Conservation (phyloP, 192 early-diverging fungal species). For the Podila epicladia region DNA sequence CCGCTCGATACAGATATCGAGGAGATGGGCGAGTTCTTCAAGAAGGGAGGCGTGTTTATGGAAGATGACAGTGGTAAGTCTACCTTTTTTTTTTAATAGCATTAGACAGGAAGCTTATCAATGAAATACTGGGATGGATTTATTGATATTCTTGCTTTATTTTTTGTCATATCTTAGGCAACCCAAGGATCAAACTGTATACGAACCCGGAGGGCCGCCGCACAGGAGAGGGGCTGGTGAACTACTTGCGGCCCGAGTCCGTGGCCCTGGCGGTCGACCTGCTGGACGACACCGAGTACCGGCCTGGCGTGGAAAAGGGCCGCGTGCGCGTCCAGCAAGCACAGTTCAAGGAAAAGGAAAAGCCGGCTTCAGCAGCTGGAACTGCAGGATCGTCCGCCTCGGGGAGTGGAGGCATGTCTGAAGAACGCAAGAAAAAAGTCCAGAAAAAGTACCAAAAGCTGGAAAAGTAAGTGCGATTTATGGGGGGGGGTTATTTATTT, state of each 20-base stretch:
- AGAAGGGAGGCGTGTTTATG: conserved; percentile 85
- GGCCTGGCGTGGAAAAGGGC: conserved; percentile 64
- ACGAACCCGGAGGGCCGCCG: conserved; percentile 67
- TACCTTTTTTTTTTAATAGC: too few species aligned
- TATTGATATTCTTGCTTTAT: neutral
- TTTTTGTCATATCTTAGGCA: conserved; percentile 54
- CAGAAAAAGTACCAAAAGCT: conserved; percentile 77
- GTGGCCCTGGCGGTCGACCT: conserved; percentile 87
- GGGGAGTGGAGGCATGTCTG: conserved; percentile 12
- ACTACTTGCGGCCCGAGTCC: conserved; percentile 91
- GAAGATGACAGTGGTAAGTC: conserved; percentile 63
- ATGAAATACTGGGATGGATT: too few species aligned
- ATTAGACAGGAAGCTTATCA: too few species aligned
- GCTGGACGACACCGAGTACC: conserved; percentile 87
- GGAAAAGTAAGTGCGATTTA: conserved; percentile 70
- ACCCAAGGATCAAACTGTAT: conserved; percentile 94
- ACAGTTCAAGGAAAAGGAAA: conserved; percentile 80
- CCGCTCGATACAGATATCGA: conserved; percentile 83
- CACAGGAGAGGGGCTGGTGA: conserved; percentile 95
- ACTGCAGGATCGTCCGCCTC: conserved; percentile 18
- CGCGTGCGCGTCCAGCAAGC: conserved; percentile 83
- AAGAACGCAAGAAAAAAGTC: conserved; percentile 65
- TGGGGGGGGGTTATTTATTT: neutral
- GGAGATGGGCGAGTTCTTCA: conserved; percentile 79
- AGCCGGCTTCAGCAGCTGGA: conserved; percentile 32